Evolutionary conservation across 2,329 filamentous ascomycete genomes (phyloP).

Genomic region (Paecilomyces formosus): DNA sequence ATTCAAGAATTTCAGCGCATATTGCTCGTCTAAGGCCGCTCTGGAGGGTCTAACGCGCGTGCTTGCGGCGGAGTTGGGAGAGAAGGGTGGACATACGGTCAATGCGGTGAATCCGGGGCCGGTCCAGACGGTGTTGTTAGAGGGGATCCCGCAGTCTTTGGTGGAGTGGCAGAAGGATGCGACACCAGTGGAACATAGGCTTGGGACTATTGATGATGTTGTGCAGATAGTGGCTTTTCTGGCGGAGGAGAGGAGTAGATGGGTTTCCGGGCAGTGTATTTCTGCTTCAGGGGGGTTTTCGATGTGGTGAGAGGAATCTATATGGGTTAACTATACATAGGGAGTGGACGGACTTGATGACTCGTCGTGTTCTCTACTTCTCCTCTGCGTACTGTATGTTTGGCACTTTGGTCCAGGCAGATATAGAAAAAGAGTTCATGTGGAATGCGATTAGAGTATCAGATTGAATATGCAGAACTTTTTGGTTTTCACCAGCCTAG

Average conservation of each 20-base stretch:
- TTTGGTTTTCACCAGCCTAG: background rate
- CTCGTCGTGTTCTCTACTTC: too few species aligned
- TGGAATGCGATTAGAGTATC: background rate
- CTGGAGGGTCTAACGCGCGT: slow-evolving; percentile 53
- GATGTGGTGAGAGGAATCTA: slow-evolving; percentile 16
- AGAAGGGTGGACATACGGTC: slow-evolving; percentile 48
- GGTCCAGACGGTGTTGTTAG: slow-evolving; percentile 51
- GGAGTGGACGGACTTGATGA: too few species aligned
- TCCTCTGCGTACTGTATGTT: too few species aligned
- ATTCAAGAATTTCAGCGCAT: slow-evolving; percentile 42
- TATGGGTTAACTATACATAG: too few species aligned
- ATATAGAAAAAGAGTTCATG: too few species aligned
- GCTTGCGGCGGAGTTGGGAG: slow-evolving; percentile 53
- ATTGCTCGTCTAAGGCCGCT: slow-evolving; percentile 53
- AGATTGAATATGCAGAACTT: background rate
- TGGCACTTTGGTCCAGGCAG: too few species aligned
- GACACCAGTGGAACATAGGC: slow-evolving; percentile 46
- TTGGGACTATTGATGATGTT: slow-evolving; percentile 49
- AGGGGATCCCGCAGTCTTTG: slow-evolving; percentile 43
- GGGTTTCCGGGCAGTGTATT: slow-evolving; percentile 51
- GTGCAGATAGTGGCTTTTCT: slow-evolving; percentile 51
- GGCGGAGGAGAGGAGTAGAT: slow-evolving; percentile 41
- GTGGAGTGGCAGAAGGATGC: slow-evolving; percentile 43
- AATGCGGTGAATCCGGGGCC: slow-evolving; percentile 56
- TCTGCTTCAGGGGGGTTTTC: slow-evolving; percentile 45